Base-by-base conservation (phyloP, 1,284 basidiomycete species). In the Vanrija sp. region DNA sequence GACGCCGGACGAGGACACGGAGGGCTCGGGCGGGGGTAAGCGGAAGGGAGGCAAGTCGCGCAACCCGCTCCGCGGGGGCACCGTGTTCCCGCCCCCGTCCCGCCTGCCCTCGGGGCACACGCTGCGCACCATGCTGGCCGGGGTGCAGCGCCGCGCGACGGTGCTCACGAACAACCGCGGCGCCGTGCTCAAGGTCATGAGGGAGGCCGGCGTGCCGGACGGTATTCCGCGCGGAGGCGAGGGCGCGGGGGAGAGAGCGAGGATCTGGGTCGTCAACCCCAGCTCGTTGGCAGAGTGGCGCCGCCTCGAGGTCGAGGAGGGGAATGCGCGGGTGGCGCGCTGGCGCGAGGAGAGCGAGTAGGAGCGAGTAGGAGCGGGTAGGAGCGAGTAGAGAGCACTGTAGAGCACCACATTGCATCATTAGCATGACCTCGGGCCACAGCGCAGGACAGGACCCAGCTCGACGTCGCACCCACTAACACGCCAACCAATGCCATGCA, bases 141-240 rank as follows among this genome's bases (percentile, higher is more conserved):
- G 69, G 2, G 43, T 66, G 6, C 20, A 47, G 31, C 46, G 54
- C 3, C 60, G 63, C 4, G 64, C 62, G 66, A 74, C 72, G 14
- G 63, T 72, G 4, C 51, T 74, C 39, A 74, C 71, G 18, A 74
- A 74, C 52, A 74, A 74, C 47, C 56, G 72, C 41, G 71, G 71
- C 4, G 65, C 71, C 4, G 66, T 74, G 18, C 62, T 66, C 15
- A 72, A 73, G 54, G 64, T 74, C 10, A 47, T 69, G 6, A 53
- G 71, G 41, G 69, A 72, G 56, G 66, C 70, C 56, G 64, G 69
- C 3, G 57, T 72, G 1, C 43, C 27, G 20, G 69, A 72, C 3
- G 72, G 72, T 0, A 46, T 69, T 9, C 62, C 63, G 2, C 53
- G 31, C 7, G 15, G 39, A 22, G 47, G 49, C 12, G 48, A 37